Base-by-base conservation (phyloP, 1,284 basidiomycete genomes). In the Moniliella sp. region DNA sequence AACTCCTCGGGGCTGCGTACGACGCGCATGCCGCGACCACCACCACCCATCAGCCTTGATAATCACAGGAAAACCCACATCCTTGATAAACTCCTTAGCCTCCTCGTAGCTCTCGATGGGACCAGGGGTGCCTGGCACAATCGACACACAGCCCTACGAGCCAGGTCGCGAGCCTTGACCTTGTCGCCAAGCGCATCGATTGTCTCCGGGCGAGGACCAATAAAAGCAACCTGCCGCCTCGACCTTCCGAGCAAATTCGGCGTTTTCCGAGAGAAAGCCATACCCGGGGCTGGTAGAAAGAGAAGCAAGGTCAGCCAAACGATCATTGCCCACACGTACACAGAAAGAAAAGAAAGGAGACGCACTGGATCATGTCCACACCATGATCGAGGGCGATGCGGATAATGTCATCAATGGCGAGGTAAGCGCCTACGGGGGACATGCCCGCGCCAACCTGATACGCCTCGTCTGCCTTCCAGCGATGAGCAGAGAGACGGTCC, bases 321-420 rank as follows among this genome's bases (percentile, higher is more conserved):
- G n/a, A n/a, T n/a, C n/a, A 99, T 97, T 88, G 97, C 94, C 62
- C 97, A 86, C 25, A 97, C n/a, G n/a, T n/a, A n/a, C n/a, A n/a
- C n/a, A n/a, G n/a, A n/a, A n/a, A n/a, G n/a, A n/a, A n/a, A n/a
- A n/a, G n/a, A n/a, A n/a, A n/a, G n/a, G n/a, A n/a, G n/a, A 63
- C 97, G 86, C 18, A 47, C 40, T 46, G 25, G 4, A 16, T 8
- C 9, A 11, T 7, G 11, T 19, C 10, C n/a, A 14, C 88, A 25
- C 81, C 82, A 65, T 93, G 83, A 63, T 97, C 86, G 19, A 47
- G 42, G 28, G 55, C 55, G 31, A 48, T 37, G 12, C 41, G 51
- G 64, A 99, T 81, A 64, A 99, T 97, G 57, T 93, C 84, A 48
- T 93, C 83, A 62, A 94, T 86, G 11, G 83, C 78, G 42, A 99